These are phyloP conservation scores for Stagonosporopsis rhizophila DNA, from an alignment of 2,329 filamentous ascomycete species.

Conservation along the genomic window DNA sequence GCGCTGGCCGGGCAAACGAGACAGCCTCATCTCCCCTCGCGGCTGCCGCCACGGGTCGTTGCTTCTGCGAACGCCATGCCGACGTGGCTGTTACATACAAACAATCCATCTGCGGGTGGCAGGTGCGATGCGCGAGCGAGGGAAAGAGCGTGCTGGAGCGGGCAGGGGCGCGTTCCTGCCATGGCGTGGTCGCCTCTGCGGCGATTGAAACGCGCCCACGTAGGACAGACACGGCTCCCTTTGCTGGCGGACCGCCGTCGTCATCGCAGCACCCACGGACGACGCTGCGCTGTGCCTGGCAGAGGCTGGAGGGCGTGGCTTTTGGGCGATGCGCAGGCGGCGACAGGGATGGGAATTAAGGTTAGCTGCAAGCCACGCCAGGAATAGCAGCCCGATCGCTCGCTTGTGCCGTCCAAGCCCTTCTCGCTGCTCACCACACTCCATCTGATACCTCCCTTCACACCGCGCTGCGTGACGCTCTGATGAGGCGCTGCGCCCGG, in stretches of 20 bases:
- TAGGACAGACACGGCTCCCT: constrained; percentile 30
- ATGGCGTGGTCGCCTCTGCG: constrained; percentile 15
- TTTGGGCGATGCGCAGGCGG: constrained; percentile 35
- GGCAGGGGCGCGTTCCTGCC: constrained; percentile 15
- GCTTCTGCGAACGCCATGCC: constrained; percentile 19
- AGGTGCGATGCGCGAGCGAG: constrained; percentile 26
- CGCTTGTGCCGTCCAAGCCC: constrained; percentile 14
- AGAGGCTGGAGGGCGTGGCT: constrained; percentile 35
- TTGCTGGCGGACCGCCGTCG: constrained; percentile 21
- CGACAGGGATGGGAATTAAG: constrained; percentile 44
- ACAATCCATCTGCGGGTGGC: constrained; percentile 25
- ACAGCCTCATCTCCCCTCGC: constrained; percentile 17
- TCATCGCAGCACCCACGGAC: constrained; percentile 19
- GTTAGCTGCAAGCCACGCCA: constrained; percentile 50
- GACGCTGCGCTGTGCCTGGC: constrained; percentile 32
- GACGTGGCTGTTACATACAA: constrained; percentile 22
- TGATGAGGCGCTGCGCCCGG: constrained; percentile 33
- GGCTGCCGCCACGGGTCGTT: constrained; percentile 3
- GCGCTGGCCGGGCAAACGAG: background rate
- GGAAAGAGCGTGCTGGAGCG: constrained; percentile 19
- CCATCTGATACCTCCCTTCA: constrained; percentile 35
- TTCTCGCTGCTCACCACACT: constrained; percentile 43
- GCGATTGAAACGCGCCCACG: constrained; percentile 27
- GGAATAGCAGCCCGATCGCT: constrained; percentile 44
- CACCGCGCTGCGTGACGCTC: constrained; percentile 26